Conservation (phyloP, 352 stramenopile species). For the Phytophthora palmivora region DNA sequence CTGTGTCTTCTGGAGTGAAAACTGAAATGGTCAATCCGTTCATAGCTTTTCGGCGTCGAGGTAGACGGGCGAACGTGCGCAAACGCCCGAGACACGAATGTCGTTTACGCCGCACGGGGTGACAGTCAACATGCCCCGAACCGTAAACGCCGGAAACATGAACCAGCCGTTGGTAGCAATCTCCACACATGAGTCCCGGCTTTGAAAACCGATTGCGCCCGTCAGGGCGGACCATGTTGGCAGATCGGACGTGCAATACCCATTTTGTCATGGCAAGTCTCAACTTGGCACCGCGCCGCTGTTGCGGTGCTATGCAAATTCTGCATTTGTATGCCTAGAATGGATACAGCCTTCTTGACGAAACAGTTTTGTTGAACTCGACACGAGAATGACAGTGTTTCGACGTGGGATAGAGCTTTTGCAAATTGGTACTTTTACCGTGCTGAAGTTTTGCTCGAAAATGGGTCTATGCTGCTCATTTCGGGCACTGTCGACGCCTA, state of each 20-base stretch:
- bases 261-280: not conserved
- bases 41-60: not conserved
- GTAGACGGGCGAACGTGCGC: slow-evolving; percentile 24
- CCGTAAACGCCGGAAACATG: slow-evolving; percentile 28
- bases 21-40: slow-evolving; percentile 21
- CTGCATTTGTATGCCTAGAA: too few species aligned
- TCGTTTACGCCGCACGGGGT: slow-evolving; percentile 28
- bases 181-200: not conserved
- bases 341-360: too few species aligned
- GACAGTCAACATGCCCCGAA: slow-evolving; percentile 18
- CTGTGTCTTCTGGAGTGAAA: slow-evolving; percentile 27
- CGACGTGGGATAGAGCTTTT: too few species aligned
- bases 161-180: slow-evolving; percentile 6
- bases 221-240: not conserved
- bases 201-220: slow-evolving; percentile 17
- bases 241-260: slow-evolving; percentile 1
- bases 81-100: slow-evolving; percentile 31
- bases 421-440: too few species aligned
- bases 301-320: too few species aligned
- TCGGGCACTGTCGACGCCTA: not conserved
- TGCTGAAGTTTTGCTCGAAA: slow-evolving; percentile 6
- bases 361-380: too few species aligned
- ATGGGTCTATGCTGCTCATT: too few species aligned
- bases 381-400: too few species aligned
- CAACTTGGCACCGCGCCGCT: too few species aligned